phyloP scores from a whole-genome alignment of 1,139 yeast genomes.

The Geotrichum australiense region DNA sequence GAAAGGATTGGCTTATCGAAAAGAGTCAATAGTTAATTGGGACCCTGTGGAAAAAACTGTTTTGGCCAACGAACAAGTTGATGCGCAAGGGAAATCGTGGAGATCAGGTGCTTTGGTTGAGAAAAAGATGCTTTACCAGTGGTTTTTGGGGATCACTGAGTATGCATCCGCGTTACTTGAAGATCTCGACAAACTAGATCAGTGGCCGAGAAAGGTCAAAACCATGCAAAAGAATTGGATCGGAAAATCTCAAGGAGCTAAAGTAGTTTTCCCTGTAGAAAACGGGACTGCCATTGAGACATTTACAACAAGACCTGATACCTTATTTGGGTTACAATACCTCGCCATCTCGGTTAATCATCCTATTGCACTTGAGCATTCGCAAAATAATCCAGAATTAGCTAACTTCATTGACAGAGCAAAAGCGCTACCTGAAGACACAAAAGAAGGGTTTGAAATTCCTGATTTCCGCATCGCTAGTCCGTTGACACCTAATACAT shows the following conservation, averaged over 20 bases:
- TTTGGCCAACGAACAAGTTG: slow-evolving; percentile 94
- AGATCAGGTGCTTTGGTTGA: slow-evolving; percentile 94
- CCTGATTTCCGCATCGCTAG: slow-evolving; percentile 44
- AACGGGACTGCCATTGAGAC: slow-evolving; percentile 38
- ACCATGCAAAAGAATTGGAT: slow-evolving; percentile 93
- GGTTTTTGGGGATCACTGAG: slow-evolving; percentile 87
- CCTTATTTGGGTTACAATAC: slow-evolving; percentile 74
- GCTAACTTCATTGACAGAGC: slow-evolving; percentile 40
- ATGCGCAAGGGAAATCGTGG: slow-evolving; percentile 86
- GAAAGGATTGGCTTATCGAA: slow-evolving; percentile 75
- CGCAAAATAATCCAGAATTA: slow-evolving; percentile 37
- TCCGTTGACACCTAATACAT: slow-evolving; percentile 44
- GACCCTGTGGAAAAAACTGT: slow-evolving; percentile 95
- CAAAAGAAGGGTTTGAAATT: slow-evolving; percentile 60
- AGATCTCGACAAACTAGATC: slow-evolving; percentile 52
- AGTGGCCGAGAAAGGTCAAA: slow-evolving; percentile 88
- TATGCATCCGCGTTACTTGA: slow-evolving; percentile 59
- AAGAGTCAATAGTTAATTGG: slow-evolving; percentile 90
- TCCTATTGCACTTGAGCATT: slow-evolving; percentile 45
- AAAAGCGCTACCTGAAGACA: slow-evolving; percentile 40
- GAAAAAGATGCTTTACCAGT: slow-evolving; percentile 69
- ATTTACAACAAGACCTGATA: slow-evolving; percentile 88
- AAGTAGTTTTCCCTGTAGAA: slow-evolving; percentile 39
- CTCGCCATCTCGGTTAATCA: slow-evolving; percentile 72
- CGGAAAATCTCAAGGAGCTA: slow-evolving; percentile 80